A percentile compares a stretch with the other conserved stretches of the same genome.
These are phyloP conservation scores for Ascochyta rabiei DNA, from an alignment of 2,329 filamentous ascomycete species.

Conservation along the genomic window DNA sequence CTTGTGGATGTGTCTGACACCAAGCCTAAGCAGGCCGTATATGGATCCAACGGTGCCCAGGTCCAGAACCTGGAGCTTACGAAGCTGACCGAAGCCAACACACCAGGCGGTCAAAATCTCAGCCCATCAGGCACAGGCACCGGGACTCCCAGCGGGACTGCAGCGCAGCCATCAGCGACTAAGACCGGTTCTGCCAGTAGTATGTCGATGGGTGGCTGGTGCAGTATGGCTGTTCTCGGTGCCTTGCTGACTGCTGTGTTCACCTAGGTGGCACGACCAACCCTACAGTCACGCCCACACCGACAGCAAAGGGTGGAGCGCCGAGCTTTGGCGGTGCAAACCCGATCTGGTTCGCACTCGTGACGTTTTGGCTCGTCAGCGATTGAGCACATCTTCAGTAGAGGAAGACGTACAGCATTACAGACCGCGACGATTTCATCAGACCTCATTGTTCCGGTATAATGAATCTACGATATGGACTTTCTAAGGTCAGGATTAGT, in stretches of 20 bases:
- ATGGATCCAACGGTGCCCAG: constrained; percentile 59
- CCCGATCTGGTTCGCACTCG: not conserved
- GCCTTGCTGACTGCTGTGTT: constrained; percentile 16
- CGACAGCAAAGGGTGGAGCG: constrained; percentile 6
- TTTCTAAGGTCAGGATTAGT: not conserved
- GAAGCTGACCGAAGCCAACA: constrained; percentile 60
- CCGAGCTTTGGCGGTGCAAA: not conserved
- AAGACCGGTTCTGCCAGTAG: constrained; percentile 24
- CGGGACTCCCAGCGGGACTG: constrained; percentile 14
- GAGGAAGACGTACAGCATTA: not conserved
- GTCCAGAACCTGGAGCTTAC: constrained; percentile 69
- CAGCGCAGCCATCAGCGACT: constrained; percentile 23
- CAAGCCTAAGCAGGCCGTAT: constrained; percentile 63
- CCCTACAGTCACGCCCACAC: not conserved
- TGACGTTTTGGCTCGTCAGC: not conserved
- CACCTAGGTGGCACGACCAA: constrained; percentile 4
- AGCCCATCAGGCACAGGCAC: constrained; percentile 17
- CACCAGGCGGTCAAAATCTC: constrained; percentile 54
- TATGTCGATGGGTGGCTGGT: constrained; percentile 16
- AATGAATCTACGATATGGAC: not conserved
- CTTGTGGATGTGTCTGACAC: constrained; percentile 66
- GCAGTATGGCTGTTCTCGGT: constrained; percentile 10
- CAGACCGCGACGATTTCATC: not conserved
- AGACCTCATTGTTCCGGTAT: not conserved
- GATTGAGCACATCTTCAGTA: not conserved